Percentiles rank a stretch among this genome's conserved stretches.
These are phyloP conservation scores for Gamsiella multidivaricata DNA, from an alignment of 192 early-diverging fungal species.

Conservation along the genomic window DNA sequence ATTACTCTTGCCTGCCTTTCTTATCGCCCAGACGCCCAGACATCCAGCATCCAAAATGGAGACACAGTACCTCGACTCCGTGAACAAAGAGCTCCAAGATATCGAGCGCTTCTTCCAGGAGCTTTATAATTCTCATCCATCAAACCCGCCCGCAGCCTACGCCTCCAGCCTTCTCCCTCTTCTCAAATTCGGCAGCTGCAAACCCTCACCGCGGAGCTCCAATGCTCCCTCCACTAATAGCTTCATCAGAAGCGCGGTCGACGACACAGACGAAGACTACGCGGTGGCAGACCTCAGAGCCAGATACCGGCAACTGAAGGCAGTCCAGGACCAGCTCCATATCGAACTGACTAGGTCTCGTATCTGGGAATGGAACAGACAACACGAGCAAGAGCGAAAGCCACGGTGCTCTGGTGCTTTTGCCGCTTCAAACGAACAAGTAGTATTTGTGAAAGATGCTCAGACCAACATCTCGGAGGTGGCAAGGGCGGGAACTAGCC, in stretches of 20 bases:
- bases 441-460: too few relatives aligned
- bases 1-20: too few relatives aligned
- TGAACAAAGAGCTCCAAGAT: constrained; percentile 21
- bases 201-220: too few relatives aligned
- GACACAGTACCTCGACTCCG: constrained; percentile 21
- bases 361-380: constrained; percentile 4
- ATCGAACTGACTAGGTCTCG: constrained; percentile 16
- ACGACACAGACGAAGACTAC: neutral
- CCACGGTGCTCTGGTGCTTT: too few relatives aligned
- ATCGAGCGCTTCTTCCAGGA: constrained; percentile 28
- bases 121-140: neutral
- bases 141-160: neutral
- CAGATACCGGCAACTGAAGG: constrained; percentile 26
- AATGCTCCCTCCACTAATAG: neutral
- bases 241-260: neutral
- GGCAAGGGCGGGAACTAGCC: too few relatives aligned
- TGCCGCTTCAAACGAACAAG: too few relatives aligned
- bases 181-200: neutral
- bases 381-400: neutral
- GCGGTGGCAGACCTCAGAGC: constrained; percentile 4
- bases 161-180: neutral
- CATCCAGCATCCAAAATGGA: constrained; percentile 13
- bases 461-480: too few relatives aligned
- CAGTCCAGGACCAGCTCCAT: constrained; percentile 24
- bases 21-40: too few relatives aligned